Evolutionary conservation across 2,329 filamentous ascomycete genomes (phyloP).

Genomic region (Cordyceps pruinosa): DNA sequence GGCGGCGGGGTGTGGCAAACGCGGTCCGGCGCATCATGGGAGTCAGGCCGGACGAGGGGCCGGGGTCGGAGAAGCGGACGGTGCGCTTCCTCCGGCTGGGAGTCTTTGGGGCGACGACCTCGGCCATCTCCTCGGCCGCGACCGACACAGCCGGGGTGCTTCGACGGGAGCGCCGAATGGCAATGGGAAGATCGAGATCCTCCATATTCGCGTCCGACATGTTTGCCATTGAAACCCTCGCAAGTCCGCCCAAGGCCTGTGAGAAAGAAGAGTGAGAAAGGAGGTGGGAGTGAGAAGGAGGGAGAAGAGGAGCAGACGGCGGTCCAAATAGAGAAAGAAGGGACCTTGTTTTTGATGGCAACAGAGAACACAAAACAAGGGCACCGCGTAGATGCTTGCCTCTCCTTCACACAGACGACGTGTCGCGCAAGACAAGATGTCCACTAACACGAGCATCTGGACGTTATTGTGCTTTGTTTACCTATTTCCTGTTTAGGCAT

Average conservation of each 20-base stretch:
- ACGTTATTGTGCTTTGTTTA: slow-evolving; percentile 34
- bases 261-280: neutral
- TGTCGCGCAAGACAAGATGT: slow-evolving; percentile 8
- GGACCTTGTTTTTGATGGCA: neutral
- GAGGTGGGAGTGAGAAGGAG: neutral
- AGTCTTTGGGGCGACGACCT: slow-evolving; percentile 17
- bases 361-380: slow-evolving; percentile 12
- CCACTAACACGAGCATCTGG: slow-evolving; percentile 10
- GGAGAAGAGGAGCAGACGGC: neutral
- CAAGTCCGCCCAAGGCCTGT: neutral
- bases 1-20: slow-evolving; percentile 33
- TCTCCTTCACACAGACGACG: slow-evolving; percentile 13
- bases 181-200: slow-evolving; percentile 43
- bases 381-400: neutral
- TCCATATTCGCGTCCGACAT: slow-evolving; percentile 24
- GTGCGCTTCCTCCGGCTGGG: slow-evolving; percentile 35
- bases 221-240: neutral
- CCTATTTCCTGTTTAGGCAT: slow-evolving; percentile 34
- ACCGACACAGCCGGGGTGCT: slow-evolving; percentile 29
- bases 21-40: slow-evolving; percentile 50
- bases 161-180: slow-evolving; percentile 48
- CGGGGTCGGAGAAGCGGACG: slow-evolving; percentile 55
- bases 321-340: neutral
- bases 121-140: slow-evolving; percentile 17
- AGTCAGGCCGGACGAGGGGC: slow-evolving; percentile 48